These are phyloP conservation scores for Cokeromyces recurvatus DNA, from an alignment of 371 early-diverging fungal genomes.

Conservation along the genomic window DNA sequence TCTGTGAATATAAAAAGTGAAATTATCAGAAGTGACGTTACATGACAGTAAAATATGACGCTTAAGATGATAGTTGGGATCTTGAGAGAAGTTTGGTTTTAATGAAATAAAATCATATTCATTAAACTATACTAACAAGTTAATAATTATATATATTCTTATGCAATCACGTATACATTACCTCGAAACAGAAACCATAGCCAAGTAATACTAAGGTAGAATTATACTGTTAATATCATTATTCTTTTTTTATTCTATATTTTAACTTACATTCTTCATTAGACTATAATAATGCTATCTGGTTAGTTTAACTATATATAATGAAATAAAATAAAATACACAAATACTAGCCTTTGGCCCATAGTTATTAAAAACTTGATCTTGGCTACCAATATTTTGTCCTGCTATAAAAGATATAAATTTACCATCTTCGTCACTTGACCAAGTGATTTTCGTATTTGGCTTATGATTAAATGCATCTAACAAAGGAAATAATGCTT, in stretches of 20 bases:
- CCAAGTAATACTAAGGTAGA: constrained; percentile 40
- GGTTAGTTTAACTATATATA: not conserved
- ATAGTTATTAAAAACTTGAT: constrained; percentile 62
- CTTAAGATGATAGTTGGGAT: constrained; percentile 47
- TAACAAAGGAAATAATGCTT: constrained; percentile 51
- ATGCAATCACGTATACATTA: constrained; percentile 8
- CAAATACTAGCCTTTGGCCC: constrained; percentile 52
- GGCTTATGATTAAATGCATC: constrained; percentile 59
- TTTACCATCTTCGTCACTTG: constrained; percentile 20
- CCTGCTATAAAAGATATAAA: constrained; percentile 39
- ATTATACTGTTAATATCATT: not conserved
- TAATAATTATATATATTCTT: not conserved
- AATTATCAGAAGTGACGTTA: constrained; percentile 27
- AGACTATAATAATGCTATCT: constrained; percentile 22
- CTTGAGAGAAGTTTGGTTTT: constrained; percentile 55
- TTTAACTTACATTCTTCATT: constrained; percentile 62
- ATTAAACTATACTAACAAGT: constrained; percentile 30
- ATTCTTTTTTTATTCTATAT: not conserved
- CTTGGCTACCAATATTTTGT: constrained; percentile 26
- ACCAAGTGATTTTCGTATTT: constrained; percentile 49
- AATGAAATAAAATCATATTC: constrained; percentile 44
- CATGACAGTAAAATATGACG: constrained; percentile 34
- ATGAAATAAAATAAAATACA: not conserved
- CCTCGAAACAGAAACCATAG: constrained; percentile 62
- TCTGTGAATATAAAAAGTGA: constrained; percentile 45